Conservation (phyloP, 2,329 filamentous ascomycete species). For the Fusarium subglutinans region DNA sequence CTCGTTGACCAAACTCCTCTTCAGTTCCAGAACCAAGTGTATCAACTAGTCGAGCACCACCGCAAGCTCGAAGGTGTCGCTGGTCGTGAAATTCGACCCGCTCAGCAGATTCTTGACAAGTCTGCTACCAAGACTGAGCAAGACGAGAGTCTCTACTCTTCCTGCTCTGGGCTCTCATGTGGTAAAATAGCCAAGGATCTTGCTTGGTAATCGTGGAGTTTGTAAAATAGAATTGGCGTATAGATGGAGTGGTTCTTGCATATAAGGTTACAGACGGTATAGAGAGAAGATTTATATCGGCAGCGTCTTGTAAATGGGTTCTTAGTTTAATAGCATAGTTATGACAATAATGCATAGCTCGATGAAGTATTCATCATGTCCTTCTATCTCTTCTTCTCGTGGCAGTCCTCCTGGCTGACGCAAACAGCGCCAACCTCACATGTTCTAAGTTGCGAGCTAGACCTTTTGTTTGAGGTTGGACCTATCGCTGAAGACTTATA, state of each 20-base stretch:
- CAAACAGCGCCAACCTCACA: neutral
- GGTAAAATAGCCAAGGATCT: conserved; percentile 25
- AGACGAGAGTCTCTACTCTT: conserved; percentile 24
- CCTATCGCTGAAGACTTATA: no score
- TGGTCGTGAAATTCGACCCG: conserved; percentile 25
- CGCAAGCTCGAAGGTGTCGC: conserved; percentile 23
- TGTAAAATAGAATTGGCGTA: conserved; percentile 19
- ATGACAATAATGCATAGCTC: neutral
- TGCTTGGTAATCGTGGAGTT: conserved; percentile 8
- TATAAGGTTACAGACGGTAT: neutral
- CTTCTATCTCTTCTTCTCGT: neutral
- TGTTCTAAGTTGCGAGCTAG: neutral
- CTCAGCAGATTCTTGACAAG: conserved; percentile 26
- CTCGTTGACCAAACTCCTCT: conserved; percentile 17
- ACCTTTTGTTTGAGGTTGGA: no score
- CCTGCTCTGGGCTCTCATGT: conserved; percentile 25
- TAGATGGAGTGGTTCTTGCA: neutral
- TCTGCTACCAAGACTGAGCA: conserved; percentile 24
- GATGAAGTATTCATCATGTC: no score
- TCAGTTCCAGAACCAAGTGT: conserved; percentile 29
- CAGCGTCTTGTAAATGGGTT: neutral
- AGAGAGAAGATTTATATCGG: neutral
- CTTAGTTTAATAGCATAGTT: neutral
- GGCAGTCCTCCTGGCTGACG: neutral
- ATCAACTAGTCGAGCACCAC: conserved; percentile 28